Conservation (phyloP, 108 stramenopile genomes). For the Parietichytrium sp. region DNA sequence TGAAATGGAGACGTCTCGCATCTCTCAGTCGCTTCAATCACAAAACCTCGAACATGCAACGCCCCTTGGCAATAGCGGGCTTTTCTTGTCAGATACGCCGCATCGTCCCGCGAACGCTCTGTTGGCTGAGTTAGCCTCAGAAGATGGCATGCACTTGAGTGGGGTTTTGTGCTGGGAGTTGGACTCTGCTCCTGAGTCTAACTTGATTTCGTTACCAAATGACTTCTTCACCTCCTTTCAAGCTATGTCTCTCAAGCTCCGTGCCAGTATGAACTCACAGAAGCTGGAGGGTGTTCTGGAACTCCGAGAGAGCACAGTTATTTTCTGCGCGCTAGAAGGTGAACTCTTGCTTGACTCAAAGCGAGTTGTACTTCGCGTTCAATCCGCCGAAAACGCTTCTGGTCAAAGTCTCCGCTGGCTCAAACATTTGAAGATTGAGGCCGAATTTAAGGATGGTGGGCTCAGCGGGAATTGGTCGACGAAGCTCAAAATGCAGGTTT, state of each 20-base stretch:
- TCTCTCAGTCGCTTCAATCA: no score
- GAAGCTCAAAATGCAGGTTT: not conserved
- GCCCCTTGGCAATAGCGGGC: no score
- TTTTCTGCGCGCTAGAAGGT: constrained; percentile 10
- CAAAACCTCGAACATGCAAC: no score
- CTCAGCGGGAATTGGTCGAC: not conserved
- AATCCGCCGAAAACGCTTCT: not conserved
- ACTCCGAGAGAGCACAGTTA: no score
- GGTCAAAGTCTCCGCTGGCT: not conserved
- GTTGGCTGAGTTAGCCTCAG: no score
- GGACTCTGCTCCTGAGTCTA: not conserved
- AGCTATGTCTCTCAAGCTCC: not conserved
- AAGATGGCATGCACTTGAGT: not conserved
- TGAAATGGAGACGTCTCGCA: no score
- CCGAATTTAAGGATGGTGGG: not conserved
- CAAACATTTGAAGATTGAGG: not conserved
- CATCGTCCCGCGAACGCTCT: no score
- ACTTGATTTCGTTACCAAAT: not conserved
- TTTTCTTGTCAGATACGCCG: no score
- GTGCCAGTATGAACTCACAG: not conserved
- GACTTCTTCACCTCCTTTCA: not conserved
- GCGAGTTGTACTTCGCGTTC: not conserved
- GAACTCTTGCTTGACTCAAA: not conserved
- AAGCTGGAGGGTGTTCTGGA: not conserved
- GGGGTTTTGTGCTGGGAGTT: constrained; percentile 20